A percentile compares a stretch with the other conserved stretches of the same genome.
phyloP scores from a whole-genome alignment of 2,329 filamentous ascomycete species.

The Phaeosphaeria sp. region DNA sequence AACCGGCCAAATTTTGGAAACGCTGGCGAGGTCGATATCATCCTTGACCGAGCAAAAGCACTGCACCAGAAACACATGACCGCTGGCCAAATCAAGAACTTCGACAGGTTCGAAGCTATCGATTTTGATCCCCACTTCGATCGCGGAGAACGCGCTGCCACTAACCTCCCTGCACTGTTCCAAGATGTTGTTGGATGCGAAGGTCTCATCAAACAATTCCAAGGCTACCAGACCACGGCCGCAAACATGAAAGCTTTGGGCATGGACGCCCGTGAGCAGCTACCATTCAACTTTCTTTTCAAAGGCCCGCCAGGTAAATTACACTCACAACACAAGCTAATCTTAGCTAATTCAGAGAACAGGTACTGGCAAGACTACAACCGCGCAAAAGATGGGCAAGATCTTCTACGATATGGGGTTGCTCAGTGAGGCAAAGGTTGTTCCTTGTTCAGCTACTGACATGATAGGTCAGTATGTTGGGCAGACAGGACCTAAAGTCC shows the following conservation, averaged over 20 bases:
- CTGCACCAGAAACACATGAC: slow-evolving; percentile 56
- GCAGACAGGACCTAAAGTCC: slow-evolving; percentile 72
- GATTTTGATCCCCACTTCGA: slow-evolving; percentile 69
- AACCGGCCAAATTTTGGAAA: slow-evolving; percentile 75
- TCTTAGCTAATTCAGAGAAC: slow-evolving; percentile 10
- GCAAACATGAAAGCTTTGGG: slow-evolving; percentile 59
- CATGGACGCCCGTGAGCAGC: slow-evolving; percentile 63
- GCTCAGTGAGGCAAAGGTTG: slow-evolving; percentile 64
- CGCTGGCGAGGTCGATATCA: slow-evolving; percentile 75
- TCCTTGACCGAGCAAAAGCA: slow-evolving; percentile 65
- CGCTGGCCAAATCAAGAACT: slow-evolving; percentile 28
- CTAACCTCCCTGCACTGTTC: slow-evolving; percentile 63
- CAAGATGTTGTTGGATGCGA: slow-evolving; percentile 66
- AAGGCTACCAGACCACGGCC: slow-evolving; percentile 62
- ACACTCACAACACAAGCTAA: background rate
- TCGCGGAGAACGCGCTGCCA: slow-evolving; percentile 56
- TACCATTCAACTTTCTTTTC: slow-evolving; percentile 75
- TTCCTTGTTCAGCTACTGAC: slow-evolving; percentile 72
- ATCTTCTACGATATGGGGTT: slow-evolving; percentile 79
- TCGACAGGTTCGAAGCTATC: slow-evolving; percentile 48
- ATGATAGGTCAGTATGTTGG: slow-evolving; percentile 73
- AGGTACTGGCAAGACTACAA: slow-evolving; percentile 77
- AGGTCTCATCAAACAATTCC: slow-evolving; percentile 59
- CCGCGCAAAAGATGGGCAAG: slow-evolving; percentile 75
- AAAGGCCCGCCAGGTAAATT: slow-evolving; percentile 66